Base-by-base conservation (phyloP, 768 basidiomycete species). In the Dictyophora rubrovolvata region DNA sequence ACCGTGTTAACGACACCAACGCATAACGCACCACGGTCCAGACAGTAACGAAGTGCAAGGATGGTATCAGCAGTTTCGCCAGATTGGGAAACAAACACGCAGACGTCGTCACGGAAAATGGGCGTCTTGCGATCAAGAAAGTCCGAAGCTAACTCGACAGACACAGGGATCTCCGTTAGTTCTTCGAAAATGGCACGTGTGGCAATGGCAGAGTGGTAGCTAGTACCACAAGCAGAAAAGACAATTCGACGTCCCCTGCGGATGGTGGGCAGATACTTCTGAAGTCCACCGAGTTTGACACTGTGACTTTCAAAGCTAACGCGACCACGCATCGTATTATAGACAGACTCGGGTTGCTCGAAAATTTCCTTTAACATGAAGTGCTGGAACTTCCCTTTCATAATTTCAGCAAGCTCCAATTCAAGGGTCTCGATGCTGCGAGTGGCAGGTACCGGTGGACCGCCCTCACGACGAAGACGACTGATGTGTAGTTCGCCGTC, bases 301-400 rank as follows among this genome's bases (percentile, higher is more conserved):
- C 79, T 80, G 73, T 90, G 82, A 55, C 79, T 84, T 69, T 98
- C 96, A 66, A 99, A 99, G 80, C 96, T 98, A 77, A 99, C 89
- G 65, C 96, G 93, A 61, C 96, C 96, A 82, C 96, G 89, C 96
- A 99, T 99, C 54, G 96, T 99, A 81, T 99, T 99, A 74, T 98
- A 93, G 63, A 98, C 96, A 23, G 93, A 95, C 69, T 99, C 96
- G 54, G 96, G 95, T 72, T 98, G 95, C 70, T 97, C 91, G 77
- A 93, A 97, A 66, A 97, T 97, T 73, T 99, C 96, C 77, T 99
- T 99, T 72, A 98, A 95, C 96, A 99, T 99, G 77, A 99, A 99
- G 70, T 95, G 94, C 69, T 92, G 92, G 71, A 98, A 99, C 73
- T 93, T 92, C 69, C 96, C 96, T 81, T 99, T 99, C 96, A 98